These are phyloP conservation scores for Fistulinella prunicolor DNA, from an alignment of 768 basidiomycete species.

Conservation along the genomic window DNA sequence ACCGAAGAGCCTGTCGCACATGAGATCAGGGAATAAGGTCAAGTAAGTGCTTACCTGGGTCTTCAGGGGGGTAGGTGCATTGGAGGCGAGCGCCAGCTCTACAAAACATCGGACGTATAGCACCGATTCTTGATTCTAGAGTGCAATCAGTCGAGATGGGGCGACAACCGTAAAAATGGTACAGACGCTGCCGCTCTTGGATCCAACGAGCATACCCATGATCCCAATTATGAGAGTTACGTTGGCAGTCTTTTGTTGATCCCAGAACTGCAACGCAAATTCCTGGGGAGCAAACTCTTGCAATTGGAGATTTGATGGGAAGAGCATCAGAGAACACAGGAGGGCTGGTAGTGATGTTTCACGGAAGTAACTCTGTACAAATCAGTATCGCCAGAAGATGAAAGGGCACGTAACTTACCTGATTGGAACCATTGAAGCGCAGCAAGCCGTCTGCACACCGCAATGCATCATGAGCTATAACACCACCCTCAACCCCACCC, in stretches of 20 bases:
- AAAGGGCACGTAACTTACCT: slow-evolving; percentile 46
- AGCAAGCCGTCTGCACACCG: slow-evolving; percentile 82
- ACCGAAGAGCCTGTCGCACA: slow-evolving; percentile 49
- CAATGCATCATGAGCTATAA: slow-evolving; percentile 83
- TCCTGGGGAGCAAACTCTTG: slow-evolving; percentile 71
- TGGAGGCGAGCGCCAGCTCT: slow-evolving; percentile 90
- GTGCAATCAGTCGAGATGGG: slow-evolving; percentile 2
- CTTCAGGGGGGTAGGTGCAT: slow-evolving; percentile 85
- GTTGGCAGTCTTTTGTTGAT: slow-evolving; percentile 83
- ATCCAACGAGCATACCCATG: slow-evolving; percentile 80
- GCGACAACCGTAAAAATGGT: not conserved
- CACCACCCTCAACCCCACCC: slow-evolving; percentile 89
- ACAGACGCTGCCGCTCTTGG: slow-evolving; percentile 63
- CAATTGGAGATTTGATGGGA: slow-evolving; percentile 59
- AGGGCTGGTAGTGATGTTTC: slow-evolving; percentile 75
- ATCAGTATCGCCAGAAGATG: slow-evolving; percentile 13
- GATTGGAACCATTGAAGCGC: slow-evolving; percentile 92
- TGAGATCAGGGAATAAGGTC: slow-evolving; percentile 23
- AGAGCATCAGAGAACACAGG: slow-evolving; percentile 66
- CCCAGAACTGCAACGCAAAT: slow-evolving; percentile 97
- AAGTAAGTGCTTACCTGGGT: slow-evolving; percentile 56
- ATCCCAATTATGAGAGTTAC: slow-evolving; percentile 76
- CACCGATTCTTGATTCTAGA: slow-evolving; percentile 54
- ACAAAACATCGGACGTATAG: slow-evolving; percentile 73
- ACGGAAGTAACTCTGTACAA: slow-evolving; percentile 86